Evolutionary conservation across 2,329 filamentous ascomycete genomes (phyloP), one percentile per base, ranked within the genome.

Genomic region (Aspergillus uvarum): DNA sequence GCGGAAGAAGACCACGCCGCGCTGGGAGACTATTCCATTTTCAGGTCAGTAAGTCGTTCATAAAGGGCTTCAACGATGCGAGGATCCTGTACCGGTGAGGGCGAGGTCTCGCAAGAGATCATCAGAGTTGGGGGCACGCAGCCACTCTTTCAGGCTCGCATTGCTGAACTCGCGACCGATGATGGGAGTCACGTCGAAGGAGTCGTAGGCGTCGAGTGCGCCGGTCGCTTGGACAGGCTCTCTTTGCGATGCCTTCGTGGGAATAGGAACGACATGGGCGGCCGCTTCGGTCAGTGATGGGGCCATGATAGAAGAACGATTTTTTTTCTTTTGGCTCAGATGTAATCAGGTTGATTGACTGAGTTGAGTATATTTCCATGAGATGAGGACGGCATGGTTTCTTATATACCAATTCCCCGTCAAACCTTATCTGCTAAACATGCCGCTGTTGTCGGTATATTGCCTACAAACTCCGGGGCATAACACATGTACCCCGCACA

Each of bases 1-100:
- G 50, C 82, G 80, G 72, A 84, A 83, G 72, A 84, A 84, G 19
- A 83, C 79, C 0, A 85, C 81, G 1, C 82, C 81, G 6, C 81
- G 76, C 61, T 82, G 78, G 2, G 81, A 83, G 52, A 84, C 82
- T 82, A 48, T 6, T 5, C 0, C 7, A 35, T 54, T 42, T 47
- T 44, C 29, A 16, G 14, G 5, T n/a, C 5, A 22, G 21, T 8
- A 3, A 2, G 5, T 12, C 8, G 8, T 4, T 29, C 26, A 21
- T 12, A 16, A 4, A 4, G 3, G 49, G 26, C 8, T 29, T 29
- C 1, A 0, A 10, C 1, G 16, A 51, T 10, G 49, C 16, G 19
- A 19, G 14, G 12, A 31, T 16, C 29, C 47, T 59, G 56, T 38
- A 76, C 74, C 64, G 1, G 72, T 76, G 31, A 75, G 65, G 12